Evolutionary conservation across 345 rosid species (phyloP), one percentile per base, ranked within the genome.

Genomic region (Psidium friedrichsthalianum): DNA sequence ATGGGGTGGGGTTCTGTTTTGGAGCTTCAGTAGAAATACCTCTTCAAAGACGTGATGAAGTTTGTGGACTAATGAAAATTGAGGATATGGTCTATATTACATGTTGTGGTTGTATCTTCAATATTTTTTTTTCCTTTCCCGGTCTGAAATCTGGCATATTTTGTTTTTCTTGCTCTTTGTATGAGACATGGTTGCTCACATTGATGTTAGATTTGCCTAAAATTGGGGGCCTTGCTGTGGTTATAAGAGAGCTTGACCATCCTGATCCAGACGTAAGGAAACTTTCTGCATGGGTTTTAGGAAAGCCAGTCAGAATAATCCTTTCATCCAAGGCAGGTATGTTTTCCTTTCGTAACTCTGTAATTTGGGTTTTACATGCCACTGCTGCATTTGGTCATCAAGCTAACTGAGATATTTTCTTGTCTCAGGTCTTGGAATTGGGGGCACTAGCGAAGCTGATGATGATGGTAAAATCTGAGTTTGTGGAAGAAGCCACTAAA

Each of bases 281-380:
- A 88, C 81, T 92, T 86, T 94, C 99, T 85, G 99, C 99, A 53
- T 97, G 99, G 99, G 92, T 97, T 86, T 89, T 97, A 15, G 99
- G 80, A 95, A 90, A 89, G 98, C 98, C 21, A 87, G 98, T 90
- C 99, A 97, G 90, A 97, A 97, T 89, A 93, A 96, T 90, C 95
- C 95, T 18, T 86, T 90, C 89, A 91, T 96, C 89, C 98, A 97
- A 91, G 89, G 86, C 95, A 97, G 96, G 99, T 94, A 82, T 55
- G 44, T 20, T 7, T 27, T 13, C 49, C 64, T 85, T 85, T 49
- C 40, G 51, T 25, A 18, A 44, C 76, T 58, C 76, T 83, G n/a
- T 44, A 42, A 82, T 16, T 47, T 55, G 56, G 56, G 69, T 56
- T 57, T 54, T 56, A 7, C 40, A 21, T 83, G 44, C 78, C 78